These are phyloP conservation scores for Meira nashicola DNA, from an alignment of 1,284 basidiomycete genomes.

Conservation along the genomic window DNA sequence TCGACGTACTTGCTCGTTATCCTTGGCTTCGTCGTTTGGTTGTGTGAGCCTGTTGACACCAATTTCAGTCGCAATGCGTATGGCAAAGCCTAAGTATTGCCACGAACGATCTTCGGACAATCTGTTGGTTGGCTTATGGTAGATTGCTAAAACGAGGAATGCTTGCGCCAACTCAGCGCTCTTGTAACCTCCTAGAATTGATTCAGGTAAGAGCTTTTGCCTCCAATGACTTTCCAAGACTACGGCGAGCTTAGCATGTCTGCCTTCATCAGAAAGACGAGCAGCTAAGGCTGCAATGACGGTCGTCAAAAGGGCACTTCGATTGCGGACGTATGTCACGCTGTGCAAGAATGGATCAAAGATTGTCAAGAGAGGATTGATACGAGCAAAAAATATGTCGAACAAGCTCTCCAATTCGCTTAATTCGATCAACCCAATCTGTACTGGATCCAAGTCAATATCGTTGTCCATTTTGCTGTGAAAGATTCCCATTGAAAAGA, in stretches of 20 bases:
- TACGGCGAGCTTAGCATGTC: slow-evolving; percentile 35
- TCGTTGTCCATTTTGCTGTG: slow-evolving; percentile 40
- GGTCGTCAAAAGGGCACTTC: slow-evolving; percentile 38
- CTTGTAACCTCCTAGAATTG: slow-evolving; percentile 40
- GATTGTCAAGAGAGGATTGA: slow-evolving; percentile 40
- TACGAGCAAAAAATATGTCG: slow-evolving; percentile 41
- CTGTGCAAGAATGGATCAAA: slow-evolving; percentile 43
- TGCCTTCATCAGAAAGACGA: slow-evolving; percentile 29
- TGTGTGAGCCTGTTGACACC: slow-evolving; percentile 38
- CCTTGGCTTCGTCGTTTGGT: slow-evolving; percentile 21
- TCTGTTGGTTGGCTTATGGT: slow-evolving; percentile 35
- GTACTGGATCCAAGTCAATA: slow-evolving; percentile 31
- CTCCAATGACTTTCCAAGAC: slow-evolving; percentile 34
- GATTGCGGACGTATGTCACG: slow-evolving; percentile 34
- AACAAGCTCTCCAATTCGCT: slow-evolving; percentile 38
- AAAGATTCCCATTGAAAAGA: slow-evolving; percentile 39
- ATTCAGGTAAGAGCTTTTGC: slow-evolving; percentile 35
- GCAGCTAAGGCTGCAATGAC: slow-evolving; percentile 38
- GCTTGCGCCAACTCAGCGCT: slow-evolving; percentile 43
- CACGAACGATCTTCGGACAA: slow-evolving; percentile 43
- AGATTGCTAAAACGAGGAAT: slow-evolving; percentile 37
- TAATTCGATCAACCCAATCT: slow-evolving; percentile 28
- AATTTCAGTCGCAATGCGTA: slow-evolving; percentile 42
- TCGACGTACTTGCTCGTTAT: slow-evolving; percentile 37
- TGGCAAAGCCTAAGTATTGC: slow-evolving; percentile 44